Base-by-base conservation (phyloP, 2,329 filamentous ascomycete genomes). In the Aspergillus sp. region DNA sequence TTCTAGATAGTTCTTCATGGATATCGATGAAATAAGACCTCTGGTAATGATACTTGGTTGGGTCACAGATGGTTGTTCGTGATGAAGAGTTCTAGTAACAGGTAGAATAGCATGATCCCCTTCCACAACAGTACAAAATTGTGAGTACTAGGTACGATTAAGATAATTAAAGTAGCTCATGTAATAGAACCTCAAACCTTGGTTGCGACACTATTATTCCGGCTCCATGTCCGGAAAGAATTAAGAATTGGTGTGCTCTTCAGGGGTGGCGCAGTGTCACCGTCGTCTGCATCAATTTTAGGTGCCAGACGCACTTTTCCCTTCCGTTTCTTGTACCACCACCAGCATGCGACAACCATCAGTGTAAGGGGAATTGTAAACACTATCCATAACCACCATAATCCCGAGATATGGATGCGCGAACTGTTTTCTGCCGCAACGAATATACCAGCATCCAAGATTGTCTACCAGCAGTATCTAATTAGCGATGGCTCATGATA, bases 331-430 rank as follows among this genome's bases (percentile, higher is more conserved):
- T 47, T 47, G 15, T 47, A 47, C 27, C 25, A 33, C 61, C 56
- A 63, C 62, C 62, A 65, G 9, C 43, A 63, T 23, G 50, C 3
- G 44, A 62, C 57, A 1, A 60, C 57, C 11, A 58, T 21, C 2
- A 65, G 2, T 9, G 63, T 64, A 21, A 62, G 47, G 39, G 61
- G 61, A 15, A 63, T 31, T 6, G 62, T 63, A 8, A 63, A 50
- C 1, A 50, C 52, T 14, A 55, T 46, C 60, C 62, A 65, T 17
- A 65, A 49, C 40, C 55, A 50, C 59, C 62, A 62, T n/a, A 52
- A 45, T 33, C 43, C 35, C 11, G 21, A 27, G 19, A 47, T 8
- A n/a, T 43, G n/a, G 25, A 43, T 48, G 4, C 21, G 19, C 31
- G 41, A 11, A 45, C 40, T 48, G 7, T 25, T 31, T 47, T 37